Conservation (phyloP, 768 basidiomycete genomes). For the Naganishia friedmannii region DNA sequence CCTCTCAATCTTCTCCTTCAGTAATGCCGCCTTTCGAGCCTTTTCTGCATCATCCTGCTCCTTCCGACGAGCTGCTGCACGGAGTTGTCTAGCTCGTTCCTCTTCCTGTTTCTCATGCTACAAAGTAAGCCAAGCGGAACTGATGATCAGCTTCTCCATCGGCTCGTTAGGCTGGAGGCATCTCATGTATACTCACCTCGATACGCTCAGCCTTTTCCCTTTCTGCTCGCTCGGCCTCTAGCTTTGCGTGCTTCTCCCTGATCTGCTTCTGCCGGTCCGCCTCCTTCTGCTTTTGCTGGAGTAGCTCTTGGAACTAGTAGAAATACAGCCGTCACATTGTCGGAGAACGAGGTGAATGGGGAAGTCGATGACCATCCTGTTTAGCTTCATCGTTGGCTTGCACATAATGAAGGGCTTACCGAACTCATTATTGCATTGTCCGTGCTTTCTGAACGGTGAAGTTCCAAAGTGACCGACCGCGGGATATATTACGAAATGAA, state of each 20-base stretch:
- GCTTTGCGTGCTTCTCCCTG: constrained; percentile 14
- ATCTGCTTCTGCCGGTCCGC: constrained; percentile 16
- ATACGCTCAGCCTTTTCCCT: constrained; percentile 20
- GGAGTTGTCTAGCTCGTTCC: constrained; percentile 25
- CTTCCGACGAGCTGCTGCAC: constrained; percentile 20
- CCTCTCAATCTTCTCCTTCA: constrained; percentile 2
- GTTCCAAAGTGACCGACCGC: not conserved
- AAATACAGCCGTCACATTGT: not conserved
- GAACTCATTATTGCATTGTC: constrained; percentile 14
- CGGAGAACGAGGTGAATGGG: not conserved
- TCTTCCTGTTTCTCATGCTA: constrained; percentile 27
- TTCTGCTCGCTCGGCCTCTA: constrained; percentile 18
- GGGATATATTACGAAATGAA: not conserved
- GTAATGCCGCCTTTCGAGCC: constrained; percentile 8
- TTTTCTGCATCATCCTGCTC: constrained; percentile 24
- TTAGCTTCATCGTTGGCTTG: not conserved
- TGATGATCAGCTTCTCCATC: not conserved
- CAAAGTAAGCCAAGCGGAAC: not conserved
- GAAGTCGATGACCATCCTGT: not conserved
- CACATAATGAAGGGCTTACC: not conserved
- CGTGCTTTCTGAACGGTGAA: not conserved
- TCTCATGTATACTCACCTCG: not conserved
- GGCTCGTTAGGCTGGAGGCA: too few species aligned
- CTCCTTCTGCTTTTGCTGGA: constrained; percentile 22
- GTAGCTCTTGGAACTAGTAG: constrained; percentile 22